These are phyloP conservation scores for Fusarium xylarioides DNA, from an alignment of 2,329 filamentous ascomycete genomes.

Conservation along the genomic window DNA sequence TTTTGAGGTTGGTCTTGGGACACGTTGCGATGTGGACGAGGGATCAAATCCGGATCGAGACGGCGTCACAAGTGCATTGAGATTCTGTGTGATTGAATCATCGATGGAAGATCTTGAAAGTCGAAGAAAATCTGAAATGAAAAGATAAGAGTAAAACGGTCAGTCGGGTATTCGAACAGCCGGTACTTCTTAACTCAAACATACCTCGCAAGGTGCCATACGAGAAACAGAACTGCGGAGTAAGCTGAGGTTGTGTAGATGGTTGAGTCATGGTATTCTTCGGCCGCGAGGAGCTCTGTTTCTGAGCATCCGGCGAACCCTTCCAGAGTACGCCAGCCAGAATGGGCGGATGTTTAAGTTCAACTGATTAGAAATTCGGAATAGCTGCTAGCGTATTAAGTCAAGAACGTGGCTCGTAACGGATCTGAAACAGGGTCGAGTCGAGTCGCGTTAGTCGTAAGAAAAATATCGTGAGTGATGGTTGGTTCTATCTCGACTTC, in stretches of 20 bases:
- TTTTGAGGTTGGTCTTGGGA: not conserved
- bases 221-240: slow-evolving; percentile 82
- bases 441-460: slow-evolving; percentile 6
- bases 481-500: slow-evolving; percentile 12
- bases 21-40: slow-evolving; percentile 18
- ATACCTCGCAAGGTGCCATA: slow-evolving; percentile 73
- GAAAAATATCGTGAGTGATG: not conserved
- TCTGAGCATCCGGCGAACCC: slow-evolving; percentile 51
- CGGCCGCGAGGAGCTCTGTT: slow-evolving; percentile 41
- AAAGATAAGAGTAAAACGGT: not conserved
- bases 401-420: slow-evolving; percentile 10
- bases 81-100: slow-evolving; percentile 88
- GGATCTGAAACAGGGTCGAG: slow-evolving; percentile 20
- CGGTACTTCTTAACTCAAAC: slow-evolving; percentile 19
- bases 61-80: slow-evolving; percentile 88
- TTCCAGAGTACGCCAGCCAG: slow-evolving; percentile 63
- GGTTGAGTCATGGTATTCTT: slow-evolving; percentile 57
- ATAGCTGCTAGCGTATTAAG: slow-evolving; percentile 7
- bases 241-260: slow-evolving; percentile 62
- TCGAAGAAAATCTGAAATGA: slow-evolving; percentile 82
- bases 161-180: not conserved
- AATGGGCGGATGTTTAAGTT: slow-evolving; percentile 42
- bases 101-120: slow-evolving; percentile 86
- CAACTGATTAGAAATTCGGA: not conserved
- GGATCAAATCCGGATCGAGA: slow-evolving; percentile 79